These are phyloP conservation scores for Yamadazyma triangularis DNA, from an alignment of 1,139 yeast genomes.

Conservation along the genomic window DNA sequence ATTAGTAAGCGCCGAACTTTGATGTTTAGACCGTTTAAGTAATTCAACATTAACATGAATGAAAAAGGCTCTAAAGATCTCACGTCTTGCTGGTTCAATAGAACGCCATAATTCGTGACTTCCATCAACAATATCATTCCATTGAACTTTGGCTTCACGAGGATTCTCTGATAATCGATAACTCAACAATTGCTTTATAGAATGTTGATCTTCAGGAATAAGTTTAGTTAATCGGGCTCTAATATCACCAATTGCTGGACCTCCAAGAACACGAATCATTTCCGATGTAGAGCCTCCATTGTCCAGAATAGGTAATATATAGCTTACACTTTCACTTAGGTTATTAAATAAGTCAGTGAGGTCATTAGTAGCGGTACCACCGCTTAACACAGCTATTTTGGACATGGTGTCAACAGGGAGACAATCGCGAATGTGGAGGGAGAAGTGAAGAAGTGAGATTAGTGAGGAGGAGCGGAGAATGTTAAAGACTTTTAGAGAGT, in stretches of 20 bases:
- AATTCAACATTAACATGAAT: conserved; percentile 78
- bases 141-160: conserved; percentile 57
- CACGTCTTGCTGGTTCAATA: conserved; percentile 61
- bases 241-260: conserved; percentile 93
- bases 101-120: conserved; percentile 64
- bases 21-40: conserved; percentile 59
- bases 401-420: too few relatives aligned
- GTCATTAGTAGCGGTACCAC: conserved; percentile 75
- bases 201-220: conserved; percentile 47
- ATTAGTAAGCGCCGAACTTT: conserved; percentile 26
- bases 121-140: conserved; percentile 80
- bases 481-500: too few relatives aligned
- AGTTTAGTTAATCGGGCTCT: conserved; percentile 76
- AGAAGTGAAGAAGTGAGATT: too few relatives aligned
- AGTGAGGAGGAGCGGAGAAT: too few relatives aligned
- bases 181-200: conserved; percentile 48
- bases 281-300: conserved; percentile 96
- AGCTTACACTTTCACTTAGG: conserved; percentile 45
- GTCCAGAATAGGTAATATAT: conserved; percentile 80
- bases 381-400: conserved; percentile 53
- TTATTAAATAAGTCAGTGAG: conserved; percentile 46
- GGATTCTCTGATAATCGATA: conserved; percentile 56
- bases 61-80: conserved; percentile 71
- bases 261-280: conserved; percentile 82
- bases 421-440: too few relatives aligned